A percentile compares a stretch with the other conserved stretches of the same genome.
Evolutionary conservation across 1,139 yeast species (phyloP).

Genomic region (Candida albicans): DNA sequence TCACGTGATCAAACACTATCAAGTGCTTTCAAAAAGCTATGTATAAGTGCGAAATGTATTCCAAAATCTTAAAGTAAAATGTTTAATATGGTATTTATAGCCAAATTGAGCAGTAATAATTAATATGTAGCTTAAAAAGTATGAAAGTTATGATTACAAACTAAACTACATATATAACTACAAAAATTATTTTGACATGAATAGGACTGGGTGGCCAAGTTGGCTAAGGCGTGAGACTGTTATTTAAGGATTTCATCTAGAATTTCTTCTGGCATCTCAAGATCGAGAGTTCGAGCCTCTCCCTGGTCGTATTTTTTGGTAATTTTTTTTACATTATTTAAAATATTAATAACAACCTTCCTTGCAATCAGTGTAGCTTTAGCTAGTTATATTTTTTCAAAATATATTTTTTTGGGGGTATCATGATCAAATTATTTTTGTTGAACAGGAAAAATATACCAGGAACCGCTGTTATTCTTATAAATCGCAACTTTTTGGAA

Average conservation of each 20-base stretch:
- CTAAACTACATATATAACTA: neutral
- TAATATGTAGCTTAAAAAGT: too few species aligned
- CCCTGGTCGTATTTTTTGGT: slow-evolving; percentile 7
- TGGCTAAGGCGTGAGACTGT: slow-evolving; percentile 63
- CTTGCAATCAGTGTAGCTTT: too few species aligned
- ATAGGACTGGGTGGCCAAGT: slow-evolving; percentile 56
- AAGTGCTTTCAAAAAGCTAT: neutral
- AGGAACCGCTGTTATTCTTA: too few species aligned
- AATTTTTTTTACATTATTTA: neutral
- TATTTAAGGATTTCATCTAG: slow-evolving; percentile 18
- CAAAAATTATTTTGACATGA: neutral
- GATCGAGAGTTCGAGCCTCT: slow-evolving; percentile 11
- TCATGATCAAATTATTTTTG: too few species aligned
- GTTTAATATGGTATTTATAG: too few species aligned
- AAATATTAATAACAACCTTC: too few species aligned
- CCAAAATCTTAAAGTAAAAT: too few species aligned
- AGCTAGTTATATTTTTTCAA: too few species aligned
- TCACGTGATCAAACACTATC: neutral
- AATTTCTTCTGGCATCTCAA: slow-evolving; percentile 4
- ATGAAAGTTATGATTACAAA: neutral
- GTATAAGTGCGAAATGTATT: neutral
- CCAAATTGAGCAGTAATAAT: too few species aligned
- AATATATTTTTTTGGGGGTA: too few species aligned
- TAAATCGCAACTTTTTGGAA: too few species aligned
- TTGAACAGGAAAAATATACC: too few species aligned